Evolutionary conservation across 2,329 filamentous ascomycete species (phyloP).

Genomic region (Calcarisporium arbuscula): DNA sequence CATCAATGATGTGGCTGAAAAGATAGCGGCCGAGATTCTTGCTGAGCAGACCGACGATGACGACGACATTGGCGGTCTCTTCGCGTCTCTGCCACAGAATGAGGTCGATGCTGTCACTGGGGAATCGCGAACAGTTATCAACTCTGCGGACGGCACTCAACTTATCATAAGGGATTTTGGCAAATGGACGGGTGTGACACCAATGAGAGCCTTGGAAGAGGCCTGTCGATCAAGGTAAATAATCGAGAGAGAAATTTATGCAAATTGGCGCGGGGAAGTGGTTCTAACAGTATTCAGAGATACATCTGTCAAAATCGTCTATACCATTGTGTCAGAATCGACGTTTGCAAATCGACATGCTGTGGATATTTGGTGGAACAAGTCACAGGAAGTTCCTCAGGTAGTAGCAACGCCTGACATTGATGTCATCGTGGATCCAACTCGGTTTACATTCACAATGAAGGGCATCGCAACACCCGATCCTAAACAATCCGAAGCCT

Average conservation of each 20-base stretch:
- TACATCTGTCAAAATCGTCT: slow-evolving; percentile 58
- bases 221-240: slow-evolving; percentile 71
- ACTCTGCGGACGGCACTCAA: slow-evolving; percentile 44
- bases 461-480: slow-evolving; percentile 66
- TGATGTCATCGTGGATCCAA: slow-evolving; percentile 39
- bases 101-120: slow-evolving; percentile 53
- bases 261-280: too few relatives aligned
- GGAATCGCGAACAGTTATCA: slow-evolving; percentile 51
- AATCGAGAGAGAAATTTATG: too few relatives aligned
- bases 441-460: slow-evolving; percentile 66
- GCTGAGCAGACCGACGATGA: slow-evolving; percentile 49
- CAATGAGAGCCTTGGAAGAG: slow-evolving; percentile 74
- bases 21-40: slow-evolving; percentile 53
- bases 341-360: slow-evolving; percentile 71
- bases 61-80: slow-evolving; percentile 45
- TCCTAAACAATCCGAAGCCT: slow-evolving; percentile 77
- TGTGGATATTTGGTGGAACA: slow-evolving; percentile 73
- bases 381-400: slow-evolving; percentile 51
- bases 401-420: slow-evolving; percentile 29
- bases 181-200: slow-evolving; percentile 70
- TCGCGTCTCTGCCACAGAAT: slow-evolving; percentile 53
- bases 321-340: slow-evolving; percentile 63
- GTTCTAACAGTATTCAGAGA: slow-evolving; percentile 46
- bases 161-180: slow-evolving; percentile 76
- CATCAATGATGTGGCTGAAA: slow-evolving; percentile 49